Percentiles rank a stretch among this genome's conserved stretches.
These are phyloP conservation scores for Botrytis fragariae DNA, from an alignment of 2,329 filamentous ascomycete species.

Conservation along the genomic window DNA sequence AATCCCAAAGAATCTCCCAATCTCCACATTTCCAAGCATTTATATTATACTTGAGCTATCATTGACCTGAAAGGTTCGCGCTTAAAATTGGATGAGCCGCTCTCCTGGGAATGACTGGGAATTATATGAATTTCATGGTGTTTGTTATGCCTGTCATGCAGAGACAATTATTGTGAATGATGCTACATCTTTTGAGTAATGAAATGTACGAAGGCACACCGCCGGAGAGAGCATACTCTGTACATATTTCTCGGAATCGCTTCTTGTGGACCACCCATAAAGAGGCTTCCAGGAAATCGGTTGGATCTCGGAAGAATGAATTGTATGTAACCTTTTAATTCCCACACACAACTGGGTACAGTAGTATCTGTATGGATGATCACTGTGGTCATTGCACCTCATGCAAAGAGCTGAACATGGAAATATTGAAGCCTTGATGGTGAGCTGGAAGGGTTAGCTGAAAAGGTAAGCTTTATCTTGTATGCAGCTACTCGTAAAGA, in stretches of 20 bases:
- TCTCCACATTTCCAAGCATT: constrained; percentile 14
- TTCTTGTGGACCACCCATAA: neutral
- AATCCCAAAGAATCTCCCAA: neutral
- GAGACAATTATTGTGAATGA: constrained; percentile 11
- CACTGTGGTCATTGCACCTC: neutral
- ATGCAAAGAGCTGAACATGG: neutral
- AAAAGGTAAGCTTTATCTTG: neutral
- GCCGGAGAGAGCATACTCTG: neutral
- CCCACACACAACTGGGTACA: neutral
- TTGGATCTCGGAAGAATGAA: constrained; percentile 6
- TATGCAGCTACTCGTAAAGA: constrained; percentile 16
- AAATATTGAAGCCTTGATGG: constrained; percentile 8
- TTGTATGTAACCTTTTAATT: neutral
- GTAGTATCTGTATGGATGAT: neutral
- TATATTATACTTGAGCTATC: neutral
- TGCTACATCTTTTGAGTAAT: constrained; percentile 1
- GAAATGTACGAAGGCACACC: constrained; percentile 14
- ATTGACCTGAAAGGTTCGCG: constrained; percentile 6
- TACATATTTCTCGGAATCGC: constrained; percentile 6
- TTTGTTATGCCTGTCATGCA: constrained; percentile 9
- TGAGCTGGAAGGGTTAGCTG: neutral
- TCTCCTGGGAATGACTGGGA: constrained; percentile 17
- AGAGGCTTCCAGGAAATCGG: constrained; percentile 12
- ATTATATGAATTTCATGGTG: neutral
- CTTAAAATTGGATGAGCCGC: constrained; percentile 18